Evolutionary conservation across 1,284 basidiomycete genomes (phyloP), one percentile per base, ranked within the genome.

Genomic region (Ceratobasidium sp.): DNA sequence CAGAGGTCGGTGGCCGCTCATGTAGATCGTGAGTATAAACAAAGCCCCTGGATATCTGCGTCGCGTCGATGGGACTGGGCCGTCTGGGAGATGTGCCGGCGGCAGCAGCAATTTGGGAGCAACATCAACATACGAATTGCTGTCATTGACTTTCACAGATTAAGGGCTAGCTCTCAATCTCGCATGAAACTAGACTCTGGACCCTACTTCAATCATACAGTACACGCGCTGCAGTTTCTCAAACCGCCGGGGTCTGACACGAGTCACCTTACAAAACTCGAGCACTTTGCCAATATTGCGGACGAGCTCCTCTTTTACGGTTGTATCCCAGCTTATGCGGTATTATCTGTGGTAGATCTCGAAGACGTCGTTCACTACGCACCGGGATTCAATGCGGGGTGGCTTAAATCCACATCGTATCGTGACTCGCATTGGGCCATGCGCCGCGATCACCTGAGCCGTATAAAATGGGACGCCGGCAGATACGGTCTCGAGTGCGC

Each of bases 1-100:
- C 48, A 48, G n/a, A 3, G 6, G 2, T 48, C 64, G 12, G 64
- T 26, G 5, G n/a, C 64, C n/a, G 3, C 9, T 3, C 64, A 66
- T 44, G 26, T 66, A 28, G 46, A 50, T 33, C 33, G 59, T 4
- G 3, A 10, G 2, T 57, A 9, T 28, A 3, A 13, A 17, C 10
- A 6, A 4, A 62, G 59, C 42, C 64, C 64, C 6, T 66, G 64
- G 64, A 50, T 66, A 46, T 66, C 64, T 26, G 26, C 44, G 6
- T 66, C 64, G 26, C 64, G 44, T 12, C 64, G 42, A 48, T 66
- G 46, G 64, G 64, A 46, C 23, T 66, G 64, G 64, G 64, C 64
- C 2, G 23, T 66, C 23, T 66, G 64, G 46, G 44, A 50, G n/a
- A 46, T 66, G 64, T 9, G 12, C 26, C 64, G 26, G 9, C 44